Conservation (phyloP, 139 green algal species). For the Nannochloris sp. region DNA sequence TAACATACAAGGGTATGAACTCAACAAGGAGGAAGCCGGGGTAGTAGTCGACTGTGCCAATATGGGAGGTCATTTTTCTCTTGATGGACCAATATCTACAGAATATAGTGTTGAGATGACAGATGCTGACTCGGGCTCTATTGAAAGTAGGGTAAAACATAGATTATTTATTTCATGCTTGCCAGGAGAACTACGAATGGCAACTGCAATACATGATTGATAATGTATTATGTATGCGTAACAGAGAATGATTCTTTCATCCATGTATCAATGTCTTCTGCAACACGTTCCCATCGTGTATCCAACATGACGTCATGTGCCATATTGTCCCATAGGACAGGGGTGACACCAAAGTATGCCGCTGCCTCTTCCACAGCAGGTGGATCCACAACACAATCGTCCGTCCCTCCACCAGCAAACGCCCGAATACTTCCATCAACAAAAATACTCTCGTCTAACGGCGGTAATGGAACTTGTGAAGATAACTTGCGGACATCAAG, state of each 20-base stretch:
- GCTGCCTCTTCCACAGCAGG: constrained; percentile 37
- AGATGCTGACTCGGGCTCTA: too few relatives aligned
- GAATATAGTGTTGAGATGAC: background rate
- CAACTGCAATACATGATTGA: background rate
- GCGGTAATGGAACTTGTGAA: constrained; percentile 37
- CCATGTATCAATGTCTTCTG: constrained; percentile 39
- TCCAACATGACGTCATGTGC: constrained; percentile 88
- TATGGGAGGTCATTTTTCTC: background rate
- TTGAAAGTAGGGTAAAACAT: background rate
- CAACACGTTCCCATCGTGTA: constrained; percentile 46
- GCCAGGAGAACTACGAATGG: background rate
- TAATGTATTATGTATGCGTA: background rate
- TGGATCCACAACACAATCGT: constrained; percentile 55
- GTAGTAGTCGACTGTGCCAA: background rate
- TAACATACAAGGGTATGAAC: too few relatives aligned
- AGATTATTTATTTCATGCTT: background rate
- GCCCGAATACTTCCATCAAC: constrained; percentile 18
- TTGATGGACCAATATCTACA: background rate
- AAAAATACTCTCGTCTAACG: constrained; percentile 17
- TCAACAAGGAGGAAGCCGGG: background rate
- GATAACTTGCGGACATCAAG: constrained; percentile 46
- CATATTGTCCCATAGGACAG: constrained; percentile 40
- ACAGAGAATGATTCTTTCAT: constrained; percentile 7
- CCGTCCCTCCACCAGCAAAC: constrained; percentile 51
- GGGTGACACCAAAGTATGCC: constrained; percentile 32